Evolutionary conservation across 345 rosid genomes (phyloP), one percentile per base, ranked within the genome.

Genomic region (Microthlaspi erraticum): DNA sequence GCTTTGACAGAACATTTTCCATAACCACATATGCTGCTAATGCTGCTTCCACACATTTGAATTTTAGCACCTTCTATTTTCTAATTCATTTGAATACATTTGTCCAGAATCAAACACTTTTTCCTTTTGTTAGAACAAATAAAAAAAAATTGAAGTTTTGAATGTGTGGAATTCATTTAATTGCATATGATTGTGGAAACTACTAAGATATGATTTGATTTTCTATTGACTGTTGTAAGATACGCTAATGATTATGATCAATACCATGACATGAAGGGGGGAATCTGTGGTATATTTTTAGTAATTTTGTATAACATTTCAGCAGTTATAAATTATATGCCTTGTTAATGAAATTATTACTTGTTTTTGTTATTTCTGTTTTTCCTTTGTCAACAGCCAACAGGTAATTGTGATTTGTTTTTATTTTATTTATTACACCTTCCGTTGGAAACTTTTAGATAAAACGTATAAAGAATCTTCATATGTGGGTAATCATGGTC

Each of bases 1-100:
- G 66, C 71, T 45, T 68, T 70, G 60, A 76, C 79, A 76, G 62
- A 14, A 13, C 79, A 63, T 76, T 56, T 76, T 32, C 76, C 67
- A 69, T 66, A 23, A 60, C 73, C 56, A 58, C 66, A 39, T 55
- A 33, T 44, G 26, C 57, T 64, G 26, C 45, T 64, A 8, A 36
- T 16, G 37, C 60, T 61, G 16, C 64, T 31, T 73, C 46, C 72
- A 73, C 72, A 65, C 67, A 72, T 61, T 60, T 71, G 10, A 14
- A 9, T 70, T 59, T 32, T 39, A 20, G 8, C 38, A 32, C 39
- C 20, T 2, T 1, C 66, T 17, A 13, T 44, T 5, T 34, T 53
- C 29, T 18, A 17, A 32, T 42, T n/a, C 32, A 31, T 23, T 53
- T 53, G 12, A 11, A n/a, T 45, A 20, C 63, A 44, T 44, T 54